Evolutionary conservation across 2,329 filamentous ascomycete genomes (phyloP), one percentile per base, ranked within the genome.

Genomic region (Talaromyces piceae): DNA sequence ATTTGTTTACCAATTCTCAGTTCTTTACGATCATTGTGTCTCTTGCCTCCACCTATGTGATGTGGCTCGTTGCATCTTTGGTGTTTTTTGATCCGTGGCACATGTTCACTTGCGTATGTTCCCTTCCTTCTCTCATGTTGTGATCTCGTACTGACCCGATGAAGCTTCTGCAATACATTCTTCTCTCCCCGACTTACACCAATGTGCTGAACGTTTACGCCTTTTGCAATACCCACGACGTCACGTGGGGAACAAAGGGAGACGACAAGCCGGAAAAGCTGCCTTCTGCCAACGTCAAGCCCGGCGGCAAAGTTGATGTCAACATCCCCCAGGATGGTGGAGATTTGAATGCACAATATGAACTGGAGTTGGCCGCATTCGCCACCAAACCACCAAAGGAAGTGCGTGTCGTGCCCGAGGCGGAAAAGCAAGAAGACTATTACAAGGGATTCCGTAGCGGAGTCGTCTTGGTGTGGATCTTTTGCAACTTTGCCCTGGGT

Each of bases 31-130:
- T 98, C 56, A 93, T 98, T 60, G 83, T 98, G 47, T 96, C 91
- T 0, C 81, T 97, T 62, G 80, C 87, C 62, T 93, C 90, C 9
- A 98, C 93, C 0, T 98, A 93, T 66, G 79, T 94, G 56, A 84
- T 98, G 63, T 98, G 91, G 86, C 80, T 97, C 54, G 73, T 98
- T 47, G 87, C 89, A 0, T 95, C 90, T 7, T 77, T 98, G 58
- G 77, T 98, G 59, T 97, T 97, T 83, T 83, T 97, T 69, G 93
- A 98, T 67, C 93, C 93, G 3, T 98, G 93, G 91, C 93, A 98
- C 73, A 97, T 98, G 90, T 79, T 95, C 68, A 97, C 93, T n/a
- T 82, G 73, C 47, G 73, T 76, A 66, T 65, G 72, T 67, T 37
- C 30, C 43, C 31, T 30, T 20, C 30, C 7, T 20, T 13, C 13